Evolutionary conservation across 2,329 filamentous ascomycete species (phyloP).

Genomic region (Aspergillus texensis): DNA sequence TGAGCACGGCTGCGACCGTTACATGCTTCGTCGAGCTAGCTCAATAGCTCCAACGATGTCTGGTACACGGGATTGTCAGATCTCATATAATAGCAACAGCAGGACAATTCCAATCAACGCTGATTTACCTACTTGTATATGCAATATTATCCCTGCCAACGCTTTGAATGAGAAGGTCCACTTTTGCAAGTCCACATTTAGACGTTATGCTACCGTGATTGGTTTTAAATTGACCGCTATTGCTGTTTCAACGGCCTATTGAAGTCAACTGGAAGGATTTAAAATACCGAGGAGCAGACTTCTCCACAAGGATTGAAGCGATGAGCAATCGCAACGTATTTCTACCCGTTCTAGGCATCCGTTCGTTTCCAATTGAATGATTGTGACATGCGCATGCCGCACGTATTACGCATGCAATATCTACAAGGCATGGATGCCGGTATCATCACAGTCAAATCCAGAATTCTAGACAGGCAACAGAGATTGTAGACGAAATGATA

Average conservation of each 20-base stretch:
- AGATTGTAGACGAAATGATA: background rate
- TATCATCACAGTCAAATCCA: background rate
- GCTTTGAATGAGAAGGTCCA: background rate
- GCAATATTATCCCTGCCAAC: background rate
- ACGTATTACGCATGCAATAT: background rate
- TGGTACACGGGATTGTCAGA: background rate
- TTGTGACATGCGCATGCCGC: background rate
- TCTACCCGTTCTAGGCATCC: background rate
- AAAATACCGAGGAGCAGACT: background rate
- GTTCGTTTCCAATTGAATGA: background rate
- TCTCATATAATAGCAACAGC: background rate
- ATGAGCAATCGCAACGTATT: background rate
- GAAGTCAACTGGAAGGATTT: background rate
- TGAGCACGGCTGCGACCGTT: background rate
- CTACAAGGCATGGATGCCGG: background rate
- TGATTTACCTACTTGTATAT: background rate
- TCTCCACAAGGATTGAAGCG: too few species aligned
- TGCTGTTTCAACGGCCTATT: background rate
- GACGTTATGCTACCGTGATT: background rate
- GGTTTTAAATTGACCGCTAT: background rate
- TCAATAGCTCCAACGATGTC: background rate
- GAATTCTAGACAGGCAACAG: background rate
- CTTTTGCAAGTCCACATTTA: background rate
- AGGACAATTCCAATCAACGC: background rate
- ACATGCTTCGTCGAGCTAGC: background rate